Evolutionary conservation across 2,329 filamentous ascomycete species (phyloP), one percentile per base, ranked within the genome.

Genomic region (Incumbomyces delicatus): DNA sequence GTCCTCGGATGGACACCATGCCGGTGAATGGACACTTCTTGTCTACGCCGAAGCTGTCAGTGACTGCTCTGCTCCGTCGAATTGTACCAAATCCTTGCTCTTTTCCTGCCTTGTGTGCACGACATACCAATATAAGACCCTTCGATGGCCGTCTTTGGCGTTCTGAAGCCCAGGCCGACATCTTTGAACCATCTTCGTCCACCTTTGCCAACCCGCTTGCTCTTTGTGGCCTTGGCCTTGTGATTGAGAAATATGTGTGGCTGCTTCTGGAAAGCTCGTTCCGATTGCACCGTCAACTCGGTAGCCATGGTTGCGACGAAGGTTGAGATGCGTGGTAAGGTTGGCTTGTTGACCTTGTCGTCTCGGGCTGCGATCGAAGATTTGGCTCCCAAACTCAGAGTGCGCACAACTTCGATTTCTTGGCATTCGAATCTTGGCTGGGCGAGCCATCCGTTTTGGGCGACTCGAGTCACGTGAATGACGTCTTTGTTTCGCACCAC

Each of bases 1-100:
- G 90, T 74, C 92, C 92, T 78, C 92, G 92, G 80, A 98, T 98
- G 60, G 92, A 96, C 72, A 98, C 89, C 72, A 90, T 80, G 72
- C 94, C 94, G 64, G 88, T 95, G 85, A 98, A 98, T 62, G 92
- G 92, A 85, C 92, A 98, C 82, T 98, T 98, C 87, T 98, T 98
- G 85, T 98, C 92, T 95, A 68, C 65, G 57, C 51, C 50, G 39
- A 50, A 13, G 33, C 32, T 18, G 29, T 41, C 36, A 46, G 44
- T 17, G 29, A 10, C 20, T 41, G 37, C 20, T 29, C 44, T 10
- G 22, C 20, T 31, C 36, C n/a, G 22, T 7, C 18, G 12, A 7
- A 22, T 27, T 46, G 29, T 20, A 10, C n/a, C 40, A 29, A 7
- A 29, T 18, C 13, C 18, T 33, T 22, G 16, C 32, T 37, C 10